phyloP scores from a whole-genome alignment of 805 yeast genomes.

The Lipomyces kockii region DNA sequence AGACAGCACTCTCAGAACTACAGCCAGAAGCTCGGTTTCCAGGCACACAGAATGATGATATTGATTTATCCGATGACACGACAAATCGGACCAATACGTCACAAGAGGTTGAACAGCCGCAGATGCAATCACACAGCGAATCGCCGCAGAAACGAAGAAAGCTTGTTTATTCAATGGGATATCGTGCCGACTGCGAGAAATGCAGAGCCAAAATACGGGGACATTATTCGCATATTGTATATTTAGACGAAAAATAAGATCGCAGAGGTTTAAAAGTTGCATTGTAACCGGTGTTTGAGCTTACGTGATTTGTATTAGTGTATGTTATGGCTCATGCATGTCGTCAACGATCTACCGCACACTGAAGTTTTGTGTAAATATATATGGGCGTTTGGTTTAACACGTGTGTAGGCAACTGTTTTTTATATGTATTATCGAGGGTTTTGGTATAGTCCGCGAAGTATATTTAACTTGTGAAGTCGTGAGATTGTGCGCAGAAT shows the following conservation, averaged over 20 bases:
- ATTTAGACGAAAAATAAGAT: neutral
- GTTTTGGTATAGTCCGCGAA: too few species aligned
- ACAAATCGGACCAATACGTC: neutral
- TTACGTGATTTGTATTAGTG: neutral
- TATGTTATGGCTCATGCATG: neutral
- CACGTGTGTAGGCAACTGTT: too few species aligned
- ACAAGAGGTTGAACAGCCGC: neutral
- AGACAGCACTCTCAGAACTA: neutral
- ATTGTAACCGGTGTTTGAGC: neutral
- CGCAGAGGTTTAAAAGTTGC: neutral
- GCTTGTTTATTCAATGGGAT: slow-evolving; percentile 26
- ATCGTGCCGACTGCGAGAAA: slow-evolving; percentile 31
- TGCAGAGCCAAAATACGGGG: slow-evolving; percentile 28
- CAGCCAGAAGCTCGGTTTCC: neutral
- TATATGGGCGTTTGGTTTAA: neutral
- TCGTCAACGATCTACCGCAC: neutral
- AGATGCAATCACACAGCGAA: neutral
- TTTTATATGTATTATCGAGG: too few species aligned
- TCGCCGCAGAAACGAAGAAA: neutral
- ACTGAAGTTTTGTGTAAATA: neutral
- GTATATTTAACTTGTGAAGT: too few species aligned
- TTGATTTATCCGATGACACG: neutral
- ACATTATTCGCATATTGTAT: slow-evolving; percentile 32
- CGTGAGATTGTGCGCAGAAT: too few species aligned
- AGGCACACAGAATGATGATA: neutral